Base-by-base conservation (phyloP, 2,329 filamentous ascomycete species). In the Trichoderma brevicompactum region DNA sequence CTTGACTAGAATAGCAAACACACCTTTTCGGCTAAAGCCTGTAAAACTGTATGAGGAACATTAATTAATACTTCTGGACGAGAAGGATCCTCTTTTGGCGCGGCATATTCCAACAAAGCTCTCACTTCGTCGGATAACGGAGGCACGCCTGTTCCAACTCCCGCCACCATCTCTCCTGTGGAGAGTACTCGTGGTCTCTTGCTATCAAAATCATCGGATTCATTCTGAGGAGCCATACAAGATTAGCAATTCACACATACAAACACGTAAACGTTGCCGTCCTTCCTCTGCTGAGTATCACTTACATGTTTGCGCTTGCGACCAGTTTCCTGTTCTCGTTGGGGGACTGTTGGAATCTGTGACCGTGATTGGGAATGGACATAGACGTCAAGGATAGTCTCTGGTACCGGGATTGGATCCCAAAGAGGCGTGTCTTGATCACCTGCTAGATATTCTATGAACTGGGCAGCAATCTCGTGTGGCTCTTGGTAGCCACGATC, bases 281-380 rank as follows among this genome's bases (percentile, higher is more conserved):
- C 34, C 32, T 15, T 19, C 19, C n/a, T 13, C 32, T 10, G 5
- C 15, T 38, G 9, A 12, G 10, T 15, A 10, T 2, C 7, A 72
- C 81, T 78, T 74, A 84, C 83, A 65, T 79, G 74, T 67, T 81
- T 81, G 40, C 83, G 82, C 69, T 87, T 87, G 15, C 79, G 78
- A 17, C 72, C 75, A 34, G 68, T 73, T 17, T 70, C 72, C 44
- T 59, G 54, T n/a, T 74, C 69, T 6, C 61, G 38, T 5, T 65
- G 65, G 5, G 55, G 66, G 34, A 67, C 60, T 23, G 61, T 46
- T 8, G 69, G 68, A 32, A 70, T 68, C 54, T 80, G 79, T 1
- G 75, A 74, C 10, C 68, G 70, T 32, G 73, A 68, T 65, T 80
- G 79, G 0, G 80, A 79, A 64, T 72, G 74, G 43, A 75, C 70